Base-by-base conservation (phyloP, 768 basidiomycete genomes). In the Coprinopsis marcescibilis region DNA sequence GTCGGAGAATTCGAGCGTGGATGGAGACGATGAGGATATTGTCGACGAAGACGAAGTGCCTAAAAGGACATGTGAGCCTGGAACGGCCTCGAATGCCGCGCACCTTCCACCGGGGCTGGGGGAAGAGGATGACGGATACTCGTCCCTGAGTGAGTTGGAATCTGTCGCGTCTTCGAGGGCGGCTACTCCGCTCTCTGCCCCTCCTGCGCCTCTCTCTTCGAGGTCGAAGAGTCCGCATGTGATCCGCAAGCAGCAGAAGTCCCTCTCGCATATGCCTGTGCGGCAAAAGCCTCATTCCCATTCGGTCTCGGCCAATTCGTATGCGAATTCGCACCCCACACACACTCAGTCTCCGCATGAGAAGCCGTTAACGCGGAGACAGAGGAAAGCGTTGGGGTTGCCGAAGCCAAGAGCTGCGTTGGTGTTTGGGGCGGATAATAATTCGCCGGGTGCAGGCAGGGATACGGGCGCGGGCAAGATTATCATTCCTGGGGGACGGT, bases 361-460 rank as follows among this genome's bases (percentile, higher is more conserved):
- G 52, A 71, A 64, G 37, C 70, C 69, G 4, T 45, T 89, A 37
- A 89, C 85, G 5, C 66, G 81, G 39, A 67, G 85, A 17, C 78
- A 90, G 63, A 71, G 83, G 26, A 89, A 82, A 64, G 69, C 67
- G n/a, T 68, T 83, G 10, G 83, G 83, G 1, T 59, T 89, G 34
- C 84, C 85, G 0, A 85, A 81, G 58, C 58, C 69, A 1, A 67
- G 76, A 3, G 27, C 66, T 6, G 67, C 60, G 3, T 55, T 65
- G 7, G 41, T 43, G 26, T 43, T 43, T 29, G 41, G 12, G 57
- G 57, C 6, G 59, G 56, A 24, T 58, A 35, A 24, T 5, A 24
- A 36, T 44, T 30, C 51, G 14, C 49, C 55, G 40, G 72, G 74
- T 30, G 20, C 39, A 14, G 29, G 38, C 21, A 34, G 70, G 62